Evolutionary conservation across 768 basidiomycete genomes (phyloP).

Genomic region (Asterophora parasitica): DNA sequence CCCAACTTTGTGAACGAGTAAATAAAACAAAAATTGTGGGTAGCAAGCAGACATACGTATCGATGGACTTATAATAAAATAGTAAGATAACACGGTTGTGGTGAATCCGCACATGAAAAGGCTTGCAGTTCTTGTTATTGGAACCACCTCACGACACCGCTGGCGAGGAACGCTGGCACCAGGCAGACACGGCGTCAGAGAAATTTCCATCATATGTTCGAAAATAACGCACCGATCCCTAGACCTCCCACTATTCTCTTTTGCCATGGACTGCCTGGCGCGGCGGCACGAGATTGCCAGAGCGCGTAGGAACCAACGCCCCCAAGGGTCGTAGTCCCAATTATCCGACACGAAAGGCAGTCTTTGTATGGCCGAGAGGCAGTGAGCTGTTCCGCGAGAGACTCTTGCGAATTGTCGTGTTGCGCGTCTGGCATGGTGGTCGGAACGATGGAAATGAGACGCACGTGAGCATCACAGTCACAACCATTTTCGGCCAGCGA

Average conservation of each 20-base stretch:
- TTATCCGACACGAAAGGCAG: slow-evolving; percentile 66
- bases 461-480: not conserved
- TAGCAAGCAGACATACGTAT: not conserved
- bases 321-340: slow-evolving; percentile 60
- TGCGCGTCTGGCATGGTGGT: not conserved
- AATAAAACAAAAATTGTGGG: not conserved
- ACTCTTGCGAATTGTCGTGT: not conserved
- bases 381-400: not conserved
- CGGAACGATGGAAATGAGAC: not conserved
- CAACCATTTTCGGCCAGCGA: too few species aligned
- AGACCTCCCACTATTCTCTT: slow-evolving; percentile 59
- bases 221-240: slow-evolving; percentile 49
- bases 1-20: slow-evolving; percentile 64
- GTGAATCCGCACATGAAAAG: too few species aligned
- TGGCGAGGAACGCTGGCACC: slow-evolving; percentile 29
- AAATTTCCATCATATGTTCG: not conserved
- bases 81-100: not conserved
- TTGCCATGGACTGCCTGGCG: slow-evolving; percentile 56
- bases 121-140: slow-evolving; percentile 17
- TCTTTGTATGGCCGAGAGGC: slow-evolving; percentile 30
- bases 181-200: not conserved
- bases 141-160: slow-evolving; percentile 37
- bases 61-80: not conserved
- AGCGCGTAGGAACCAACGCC: slow-evolving; percentile 66
- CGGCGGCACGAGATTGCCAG: slow-evolving; percentile 54